phyloP scores from a whole-genome alignment of 805 yeast genomes.

The Priceomyces carsonii region DNA sequence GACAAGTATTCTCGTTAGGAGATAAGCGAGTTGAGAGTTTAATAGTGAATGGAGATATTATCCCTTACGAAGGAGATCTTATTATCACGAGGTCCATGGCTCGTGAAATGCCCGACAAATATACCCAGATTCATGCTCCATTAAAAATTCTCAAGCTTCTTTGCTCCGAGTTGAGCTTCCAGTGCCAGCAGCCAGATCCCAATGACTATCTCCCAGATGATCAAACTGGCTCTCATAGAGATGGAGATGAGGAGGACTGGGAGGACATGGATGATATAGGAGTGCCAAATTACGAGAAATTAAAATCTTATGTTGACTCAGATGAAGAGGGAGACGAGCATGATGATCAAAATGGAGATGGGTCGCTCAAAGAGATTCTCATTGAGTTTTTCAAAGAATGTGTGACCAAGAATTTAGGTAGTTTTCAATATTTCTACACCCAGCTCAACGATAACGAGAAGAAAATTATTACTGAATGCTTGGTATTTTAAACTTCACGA shows the following conservation, averaged over 20 bases:
- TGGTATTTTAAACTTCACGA: constrained; percentile 36
- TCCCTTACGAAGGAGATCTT: constrained; percentile 59
- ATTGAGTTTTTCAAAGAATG: constrained; percentile 57
- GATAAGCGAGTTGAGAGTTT: constrained; percentile 53
- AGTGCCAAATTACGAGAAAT: constrained; percentile 60
- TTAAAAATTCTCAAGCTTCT: constrained; percentile 73
- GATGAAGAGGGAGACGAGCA: constrained; percentile 41
- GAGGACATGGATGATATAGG: constrained; percentile 74
- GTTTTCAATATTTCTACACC: constrained; percentile 55
- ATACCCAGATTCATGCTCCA: constrained; percentile 65
- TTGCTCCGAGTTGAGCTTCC: constrained; percentile 67
- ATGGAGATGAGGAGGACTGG: constrained; percentile 60
- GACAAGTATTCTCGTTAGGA: constrained; percentile 59
- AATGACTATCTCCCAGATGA: constrained; percentile 35
- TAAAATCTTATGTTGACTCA: constrained; percentile 56
- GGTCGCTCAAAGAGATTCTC: constrained; percentile 41
- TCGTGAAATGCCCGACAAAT: constrained; percentile 59
- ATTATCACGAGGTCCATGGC: constrained; percentile 88
- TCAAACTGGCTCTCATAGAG: constrained; percentile 34
- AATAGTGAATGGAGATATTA: constrained; percentile 74
- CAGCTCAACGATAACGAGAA: constrained; percentile 54
- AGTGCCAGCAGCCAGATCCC: constrained; percentile 51
- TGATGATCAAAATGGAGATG: constrained; percentile 30
- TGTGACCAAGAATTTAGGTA: constrained; percentile 47
- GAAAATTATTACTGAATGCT: constrained; percentile 49